phyloP scores from a whole-genome alignment of 768 basidiomycete species.

The Mycena rebaudengoi region DNA sequence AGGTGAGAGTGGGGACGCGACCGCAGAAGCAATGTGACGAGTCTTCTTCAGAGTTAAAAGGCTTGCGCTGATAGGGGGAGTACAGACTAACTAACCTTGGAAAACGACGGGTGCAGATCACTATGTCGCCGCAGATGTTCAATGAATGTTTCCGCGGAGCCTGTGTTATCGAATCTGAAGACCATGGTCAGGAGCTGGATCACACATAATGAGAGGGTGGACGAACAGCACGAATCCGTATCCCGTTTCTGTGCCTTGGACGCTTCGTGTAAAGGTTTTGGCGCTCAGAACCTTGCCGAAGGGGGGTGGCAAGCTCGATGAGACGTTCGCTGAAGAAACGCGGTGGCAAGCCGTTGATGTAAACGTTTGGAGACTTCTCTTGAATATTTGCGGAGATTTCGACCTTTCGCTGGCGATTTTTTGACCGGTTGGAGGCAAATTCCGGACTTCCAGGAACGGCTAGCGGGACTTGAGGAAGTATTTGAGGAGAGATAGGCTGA shows the following conservation, averaged over 20 bases:
- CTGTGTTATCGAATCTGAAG: slow-evolving; percentile 55
- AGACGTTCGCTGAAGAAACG: slow-evolving; percentile 66
- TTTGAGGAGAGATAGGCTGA: background rate
- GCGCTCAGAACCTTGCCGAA: slow-evolving; percentile 67
- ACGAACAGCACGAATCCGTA: slow-evolving; percentile 56
- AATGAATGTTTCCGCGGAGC: slow-evolving; percentile 63
- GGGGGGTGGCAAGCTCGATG: slow-evolving; percentile 57
- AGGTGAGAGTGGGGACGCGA: no score
- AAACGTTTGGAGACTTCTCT: slow-evolving; percentile 60
- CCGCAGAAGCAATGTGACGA: no score
- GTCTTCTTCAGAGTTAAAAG: no score
- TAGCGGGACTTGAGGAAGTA: background rate
- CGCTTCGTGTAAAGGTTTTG: slow-evolving; percentile 68
- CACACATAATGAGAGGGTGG: background rate
- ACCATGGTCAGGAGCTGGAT: background rate
- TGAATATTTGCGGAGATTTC: background rate
- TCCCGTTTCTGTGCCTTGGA: slow-evolving; percentile 60
- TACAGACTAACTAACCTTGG: slow-evolving; percentile 60
- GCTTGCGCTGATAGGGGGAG: no score
- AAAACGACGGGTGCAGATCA: slow-evolving; percentile 69
- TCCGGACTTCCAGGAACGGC: slow-evolving; percentile 11
- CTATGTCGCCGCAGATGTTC: slow-evolving; percentile 59
- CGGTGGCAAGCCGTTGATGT: slow-evolving; percentile 70
- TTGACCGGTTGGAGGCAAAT: slow-evolving; percentile 7
- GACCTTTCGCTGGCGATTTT: background rate